Evolutionary conservation across 805 yeast species (phyloP), one percentile per base, ranked within the genome.

Genomic region (Candida berthetii): DNA sequence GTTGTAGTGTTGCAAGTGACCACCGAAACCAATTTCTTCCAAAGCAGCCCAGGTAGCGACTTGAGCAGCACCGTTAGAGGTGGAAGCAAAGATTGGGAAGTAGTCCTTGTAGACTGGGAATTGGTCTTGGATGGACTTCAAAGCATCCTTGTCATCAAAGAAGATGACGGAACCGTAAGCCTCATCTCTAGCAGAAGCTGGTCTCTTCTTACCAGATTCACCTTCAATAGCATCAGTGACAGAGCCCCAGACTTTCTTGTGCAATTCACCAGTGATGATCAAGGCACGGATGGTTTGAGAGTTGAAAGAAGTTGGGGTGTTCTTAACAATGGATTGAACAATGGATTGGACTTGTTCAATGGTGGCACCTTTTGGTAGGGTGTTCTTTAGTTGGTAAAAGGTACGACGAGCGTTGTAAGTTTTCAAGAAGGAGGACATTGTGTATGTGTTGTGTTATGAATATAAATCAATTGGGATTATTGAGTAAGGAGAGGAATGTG

Each of bases 1-100:
- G 55, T 69, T 71, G 66, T 68, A 75, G 58, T 74, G 80, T 59
- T 74, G 80, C 48, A 74, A 62, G 49, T 71, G 73, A 46, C 66
- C 75, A 47, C 78, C 79, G 35, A 73, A 54, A 38, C 72, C 73
- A 42, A 68, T 54, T 27, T 61, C 62, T 39, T 65, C 61, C 22
- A 74, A 58, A 22, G 72, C 72, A 34, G 74, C 58, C 80, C 80
- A 74, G 16, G 71, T 54, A 48, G 61, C 54, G 46, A 74, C 71
- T 61, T 72, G 76, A 40, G 76, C 76, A 40, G 73, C 69, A 60
- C 75, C 75, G 43, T 64, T 61, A 36, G 74, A 56, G 47, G 73
- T 71, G 39, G 69, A 62, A 28, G 76, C 76, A 53, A 72, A 74
- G 41, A 58, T 57, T 47, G 74, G 76, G 69, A 74, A 71, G 45